Evolutionary conservation across 2,329 filamentous ascomycete genomes (phyloP).

Genomic region (Hypoxylon sp.): DNA sequence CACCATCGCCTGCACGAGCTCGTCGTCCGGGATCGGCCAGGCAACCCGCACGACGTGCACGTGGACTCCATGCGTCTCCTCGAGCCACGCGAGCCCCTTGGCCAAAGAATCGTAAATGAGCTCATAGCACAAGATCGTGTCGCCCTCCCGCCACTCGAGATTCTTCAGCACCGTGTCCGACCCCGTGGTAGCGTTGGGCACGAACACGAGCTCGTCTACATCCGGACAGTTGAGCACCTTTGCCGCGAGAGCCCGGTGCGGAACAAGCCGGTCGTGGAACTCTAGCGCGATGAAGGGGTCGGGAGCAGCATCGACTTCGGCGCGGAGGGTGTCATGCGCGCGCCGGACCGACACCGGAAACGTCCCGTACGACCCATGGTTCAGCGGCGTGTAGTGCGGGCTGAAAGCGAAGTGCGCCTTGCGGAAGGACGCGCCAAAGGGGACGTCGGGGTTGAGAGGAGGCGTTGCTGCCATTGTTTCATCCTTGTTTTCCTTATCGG

Average conservation of each 20-base stretch:
- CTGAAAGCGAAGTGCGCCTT: slow-evolving; percentile 52
- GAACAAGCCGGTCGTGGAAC: slow-evolving; percentile 44
- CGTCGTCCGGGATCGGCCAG: slow-evolving; percentile 69
- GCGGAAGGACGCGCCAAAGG: slow-evolving; percentile 53
- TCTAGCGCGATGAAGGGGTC: slow-evolving; percentile 52
- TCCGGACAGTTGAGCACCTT: slow-evolving; percentile 40
- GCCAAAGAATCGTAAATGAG: slow-evolving; percentile 75
- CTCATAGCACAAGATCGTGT: slow-evolving; percentile 74
- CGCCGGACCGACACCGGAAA: slow-evolving; percentile 46
- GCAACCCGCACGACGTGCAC: slow-evolving; percentile 64
- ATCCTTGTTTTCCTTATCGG: slow-evolving; percentile 7
- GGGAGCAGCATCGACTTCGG: slow-evolving; percentile 49
- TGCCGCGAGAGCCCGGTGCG: slow-evolving; percentile 43
- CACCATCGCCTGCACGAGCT: slow-evolving; percentile 68
- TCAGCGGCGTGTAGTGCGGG: slow-evolving; percentile 51
- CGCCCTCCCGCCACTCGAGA: slow-evolving; percentile 66
- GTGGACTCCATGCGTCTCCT: slow-evolving; percentile 64
- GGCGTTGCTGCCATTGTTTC: slow-evolving; percentile 1
- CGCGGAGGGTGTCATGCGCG: slow-evolving; percentile 44
- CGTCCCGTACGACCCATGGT: slow-evolving; percentile 53
- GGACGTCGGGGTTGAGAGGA: slow-evolving; percentile 24
- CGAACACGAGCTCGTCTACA: slow-evolving; percentile 64
- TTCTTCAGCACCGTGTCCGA: slow-evolving; percentile 75
- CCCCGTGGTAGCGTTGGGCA: slow-evolving; percentile 76
- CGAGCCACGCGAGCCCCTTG: slow-evolving; percentile 69